These are phyloP conservation scores for Protomyces arabidopsidicola DNA, from an alignment of 1,139 yeast genomes.

Conservation along the genomic window DNA sequence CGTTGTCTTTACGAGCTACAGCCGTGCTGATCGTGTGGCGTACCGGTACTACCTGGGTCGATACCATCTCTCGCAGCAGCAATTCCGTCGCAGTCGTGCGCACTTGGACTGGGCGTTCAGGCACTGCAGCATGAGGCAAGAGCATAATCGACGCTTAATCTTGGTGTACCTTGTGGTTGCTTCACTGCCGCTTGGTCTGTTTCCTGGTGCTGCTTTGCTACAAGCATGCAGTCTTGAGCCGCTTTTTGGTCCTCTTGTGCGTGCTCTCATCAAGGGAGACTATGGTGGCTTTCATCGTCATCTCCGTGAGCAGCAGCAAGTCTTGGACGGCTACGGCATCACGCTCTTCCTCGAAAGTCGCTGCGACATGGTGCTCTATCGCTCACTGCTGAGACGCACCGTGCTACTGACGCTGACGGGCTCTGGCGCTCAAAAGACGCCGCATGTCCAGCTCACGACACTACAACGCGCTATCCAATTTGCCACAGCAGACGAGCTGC, in stretches of 20 bases:
- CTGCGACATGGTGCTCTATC: conserved; percentile 37
- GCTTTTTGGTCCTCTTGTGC: conserved; percentile 37
- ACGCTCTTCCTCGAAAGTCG: conserved; percentile 36
- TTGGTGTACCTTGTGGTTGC: conserved; percentile 56
- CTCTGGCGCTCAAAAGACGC: conserved; percentile 29
- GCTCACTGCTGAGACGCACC: conserved; percentile 37
- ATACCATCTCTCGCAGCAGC: conserved; percentile 56
- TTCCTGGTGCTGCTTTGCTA: conserved; percentile 38
- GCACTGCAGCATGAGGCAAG: conserved; percentile 43
- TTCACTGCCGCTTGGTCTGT: conserved; percentile 40
- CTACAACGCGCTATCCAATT: conserved; percentile 32
- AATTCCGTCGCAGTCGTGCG: conserved; percentile 49
- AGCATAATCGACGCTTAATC: conserved; percentile 37
- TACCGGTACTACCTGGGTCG: conserved; percentile 66
- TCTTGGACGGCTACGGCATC: conserved; percentile 37
- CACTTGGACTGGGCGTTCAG: conserved; percentile 63
- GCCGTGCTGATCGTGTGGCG: conserved; percentile 54
- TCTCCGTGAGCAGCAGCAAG: conserved; percentile 35
- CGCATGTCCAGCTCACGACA: conserved; percentile 33
- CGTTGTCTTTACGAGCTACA: conserved; percentile 39
- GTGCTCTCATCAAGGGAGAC: conserved; percentile 37
- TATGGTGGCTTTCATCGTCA: conserved; percentile 35
- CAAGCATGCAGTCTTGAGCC: conserved; percentile 34
- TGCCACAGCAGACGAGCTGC: conserved; percentile 28
- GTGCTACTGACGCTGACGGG: conserved; percentile 29